Base-by-base conservation (phyloP, 1,284 basidiomycete genomes). In the Apiotrichum sp. region DNA sequence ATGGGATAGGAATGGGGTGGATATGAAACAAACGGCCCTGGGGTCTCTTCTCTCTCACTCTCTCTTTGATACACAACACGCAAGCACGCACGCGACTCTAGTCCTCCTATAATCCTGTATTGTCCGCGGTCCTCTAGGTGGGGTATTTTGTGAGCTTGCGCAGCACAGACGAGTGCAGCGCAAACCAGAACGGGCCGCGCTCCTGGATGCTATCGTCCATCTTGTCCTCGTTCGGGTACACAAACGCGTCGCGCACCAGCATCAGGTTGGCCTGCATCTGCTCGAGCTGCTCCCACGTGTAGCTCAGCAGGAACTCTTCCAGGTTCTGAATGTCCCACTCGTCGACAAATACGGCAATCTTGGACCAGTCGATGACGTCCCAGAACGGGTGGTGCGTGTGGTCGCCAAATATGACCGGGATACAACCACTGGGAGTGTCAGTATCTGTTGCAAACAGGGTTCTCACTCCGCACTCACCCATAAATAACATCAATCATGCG, bases 371-470 rank as follows among this genome's bases (percentile, higher is more conserved):
- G 57, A 77, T 63, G 53, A 75, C 62, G 57, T 72, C 69, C 60
- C 69, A 72, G 62, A 73, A 77, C 8, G 73, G 70, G 55, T 68
- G 65, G 50, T 72, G 65, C 29, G 70, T 52, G 38, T 66, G 64
- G 56, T 76, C 71, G 52, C 68, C 70, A 38, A 77, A 57, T 36
- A 75, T 63, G 10, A 74, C 74, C 9, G 76, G 75, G 43, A 77
- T 77, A 59, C 76, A 77, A 41, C 76, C 76, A 13, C 47, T 49
- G 47, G 13, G 36, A 38, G 7, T 38, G 36, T 38, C 36, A 38
- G 36, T 13, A 38, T 7, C 7, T 8, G 8, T 38, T 8, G 36
- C 8, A 13, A 38, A 38, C 13, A 7, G 36, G 8, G 36, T 8
- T 8, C 8, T 38, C 8, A 7, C 8, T 38, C 13, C 8, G 13